These are phyloP conservation scores for Tremellales sp. DNA, from an alignment of 1,284 basidiomycete species.

Conservation along the genomic window DNA sequence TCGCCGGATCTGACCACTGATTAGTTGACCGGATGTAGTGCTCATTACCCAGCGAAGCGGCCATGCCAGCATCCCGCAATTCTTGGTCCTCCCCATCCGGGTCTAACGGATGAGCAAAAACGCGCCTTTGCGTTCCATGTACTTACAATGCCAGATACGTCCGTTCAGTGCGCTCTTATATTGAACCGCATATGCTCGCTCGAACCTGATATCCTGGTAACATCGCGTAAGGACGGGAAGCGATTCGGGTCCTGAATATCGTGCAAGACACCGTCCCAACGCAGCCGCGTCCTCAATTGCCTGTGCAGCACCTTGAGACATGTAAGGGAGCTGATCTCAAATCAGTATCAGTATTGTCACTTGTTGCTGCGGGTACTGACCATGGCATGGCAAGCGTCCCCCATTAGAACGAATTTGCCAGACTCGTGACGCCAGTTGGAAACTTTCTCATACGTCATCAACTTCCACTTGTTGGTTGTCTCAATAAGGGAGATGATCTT, in stretches of 20 bases:
- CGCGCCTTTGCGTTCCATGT: background rate
- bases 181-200: slow-evolving; percentile 11
- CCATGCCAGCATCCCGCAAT: slow-evolving; percentile 11
- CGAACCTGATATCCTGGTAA: slow-evolving; percentile 7
- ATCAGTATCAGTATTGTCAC: no score
- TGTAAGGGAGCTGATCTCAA: slow-evolving; percentile 10
- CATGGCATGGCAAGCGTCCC: slow-evolving; percentile 15
- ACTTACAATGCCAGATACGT: slow-evolving; percentile 13
- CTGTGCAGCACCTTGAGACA: slow-evolving; percentile 16
- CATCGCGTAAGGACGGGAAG: slow-evolving; percentile 1
- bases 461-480: slow-evolving; percentile 13
- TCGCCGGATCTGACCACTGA: slow-evolving; percentile 15
- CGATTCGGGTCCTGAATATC: background rate
- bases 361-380: slow-evolving; percentile 2
- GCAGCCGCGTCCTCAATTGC: slow-evolving; percentile 17
- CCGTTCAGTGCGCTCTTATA: slow-evolving; percentile 12
- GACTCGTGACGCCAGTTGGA: slow-evolving; percentile 7
- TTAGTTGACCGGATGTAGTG: slow-evolving; percentile 16
- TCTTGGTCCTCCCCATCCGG: slow-evolving; percentile 10
- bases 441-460: slow-evolving; percentile 10
- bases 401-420: slow-evolving; percentile 11
- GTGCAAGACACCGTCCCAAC: slow-evolving; percentile 11
- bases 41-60: slow-evolving; percentile 3
- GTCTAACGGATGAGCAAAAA: background rate
- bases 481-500: slow-evolving; percentile 15